Percentiles rank a stretch among this genome's conserved stretches.
phyloP scores from a whole-genome alignment of 1,139 yeast species.

The Candida pseudoviswanathii region DNA sequence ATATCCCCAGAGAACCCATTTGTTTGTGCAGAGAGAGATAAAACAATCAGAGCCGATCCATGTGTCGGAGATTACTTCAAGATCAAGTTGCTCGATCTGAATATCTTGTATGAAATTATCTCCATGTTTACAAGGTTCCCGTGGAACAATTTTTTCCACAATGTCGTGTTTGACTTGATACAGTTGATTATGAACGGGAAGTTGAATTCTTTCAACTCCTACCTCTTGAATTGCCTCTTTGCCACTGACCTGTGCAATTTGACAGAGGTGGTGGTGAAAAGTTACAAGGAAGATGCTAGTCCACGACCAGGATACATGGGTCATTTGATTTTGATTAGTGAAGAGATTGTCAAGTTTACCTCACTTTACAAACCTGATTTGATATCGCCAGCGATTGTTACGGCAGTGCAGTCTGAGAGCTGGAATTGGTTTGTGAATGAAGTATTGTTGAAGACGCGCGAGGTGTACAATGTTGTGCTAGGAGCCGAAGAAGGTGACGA shows the following conservation, averaged over 20 bases:
- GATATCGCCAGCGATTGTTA: slow-evolving; percentile 45
- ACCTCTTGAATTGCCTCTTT: too few species aligned
- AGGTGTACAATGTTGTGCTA: slow-evolving; percentile 47
- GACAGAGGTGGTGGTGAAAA: slow-evolving; percentile 34
- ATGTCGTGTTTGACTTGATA: slow-evolving; percentile 50
- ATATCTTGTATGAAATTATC: slow-evolving; percentile 36
- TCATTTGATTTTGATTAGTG: slow-evolving; percentile 48
- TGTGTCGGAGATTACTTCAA: slow-evolving; percentile 50
- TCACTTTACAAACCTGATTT: slow-evolving; percentile 52
- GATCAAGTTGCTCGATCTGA: slow-evolving; percentile 44
- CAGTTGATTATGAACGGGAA: slow-evolving; percentile 54
- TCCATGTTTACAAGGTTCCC: slow-evolving; percentile 42
- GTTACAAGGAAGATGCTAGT: slow-evolving; percentile 26
- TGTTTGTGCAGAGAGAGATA: slow-evolving; percentile 43
- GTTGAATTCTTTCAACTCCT: slow-evolving; percentile 47
- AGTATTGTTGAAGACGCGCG: slow-evolving; percentile 45
- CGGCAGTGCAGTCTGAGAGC: slow-evolving; percentile 36
- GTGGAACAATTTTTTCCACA: slow-evolving; percentile 54
- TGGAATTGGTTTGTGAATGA: slow-evolving; percentile 54
- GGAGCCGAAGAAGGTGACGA: slow-evolving; percentile 38
- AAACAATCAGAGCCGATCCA: slow-evolving; percentile 34
- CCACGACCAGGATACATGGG: slow-evolving; percentile 53
- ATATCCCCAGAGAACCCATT: slow-evolving; percentile 51
- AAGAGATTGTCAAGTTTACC: slow-evolving; percentile 52
- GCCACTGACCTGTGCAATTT: slow-evolving; percentile 29